Evolutionary conservation across 352 stramenopile species (phyloP).

Genomic region (Phytophthora cactorum): DNA sequence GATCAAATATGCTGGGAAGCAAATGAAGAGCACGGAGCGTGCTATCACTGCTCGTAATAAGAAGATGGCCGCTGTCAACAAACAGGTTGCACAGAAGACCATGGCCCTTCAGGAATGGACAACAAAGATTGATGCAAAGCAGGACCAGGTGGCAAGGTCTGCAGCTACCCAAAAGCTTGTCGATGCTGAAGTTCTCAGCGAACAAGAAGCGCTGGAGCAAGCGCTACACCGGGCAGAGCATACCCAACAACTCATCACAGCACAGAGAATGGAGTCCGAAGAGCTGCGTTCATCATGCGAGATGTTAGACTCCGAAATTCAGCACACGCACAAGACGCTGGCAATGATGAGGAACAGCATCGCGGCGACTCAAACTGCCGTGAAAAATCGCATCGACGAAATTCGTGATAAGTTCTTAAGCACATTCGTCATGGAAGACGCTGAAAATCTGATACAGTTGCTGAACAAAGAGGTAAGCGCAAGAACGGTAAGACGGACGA

Average conservation of each 20-base stretch:
- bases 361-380: slow-evolving; percentile 27
- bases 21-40: slow-evolving; percentile 32
- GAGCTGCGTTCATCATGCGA: slow-evolving; percentile 32
- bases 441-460: slow-evolving; percentile 30
- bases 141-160: slow-evolving; percentile 24
- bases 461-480: slow-evolving; percentile 39
- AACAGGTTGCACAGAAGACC: slow-evolving; percentile 28
- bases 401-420: slow-evolving; percentile 42
- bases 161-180: slow-evolving; percentile 28
- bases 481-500: neutral
- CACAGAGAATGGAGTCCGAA: slow-evolving; percentile 25
- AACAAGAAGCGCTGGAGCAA: slow-evolving; percentile 23
- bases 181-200: slow-evolving; percentile 23
- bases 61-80: slow-evolving; percentile 29
- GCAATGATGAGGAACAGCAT: slow-evolving; percentile 15
- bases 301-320: slow-evolving; percentile 26
- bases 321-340: slow-evolving; percentile 8
- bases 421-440: slow-evolving; percentile 35
- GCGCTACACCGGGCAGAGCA: slow-evolving; percentile 13
- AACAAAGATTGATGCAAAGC: slow-evolving; percentile 18
- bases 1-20: slow-evolving; percentile 29
- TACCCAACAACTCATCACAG: slow-evolving; percentile 9
- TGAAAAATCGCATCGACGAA: slow-evolving; percentile 43
- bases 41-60: slow-evolving; percentile 29
- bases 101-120: slow-evolving; percentile 32